Base-by-base conservation (phyloP, 495 filamentous ascomycete genomes). In the Neurospora intermedia region DNA sequence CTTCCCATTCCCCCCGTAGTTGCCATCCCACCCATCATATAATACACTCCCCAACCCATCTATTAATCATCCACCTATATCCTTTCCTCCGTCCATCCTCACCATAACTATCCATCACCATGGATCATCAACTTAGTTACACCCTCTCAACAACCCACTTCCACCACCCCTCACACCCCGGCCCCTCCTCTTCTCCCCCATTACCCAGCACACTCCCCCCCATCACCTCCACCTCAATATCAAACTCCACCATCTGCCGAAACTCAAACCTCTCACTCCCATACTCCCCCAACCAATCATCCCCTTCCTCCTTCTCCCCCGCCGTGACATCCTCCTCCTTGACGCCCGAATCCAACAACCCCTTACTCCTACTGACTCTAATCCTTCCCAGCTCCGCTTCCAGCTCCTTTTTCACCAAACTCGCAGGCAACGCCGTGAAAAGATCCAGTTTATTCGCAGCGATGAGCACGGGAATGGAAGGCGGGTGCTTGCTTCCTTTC, bases 391-490 rank as follows among this genome's bases (percentile, higher is more conserved):
- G 90, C 81, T 98, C 96, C 31, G 85, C 84, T 80, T 98, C 95
- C 11, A 99, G 83, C 69, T 87, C 87, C 72, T 85, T 87, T 78
- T 88, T 90, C 35, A 98, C 93, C 42, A 97, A 85, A 3, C 87
- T 85, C 2, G 93, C 89, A 0, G 96, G 96, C 69, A 97, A 82
- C 13, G 96, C 94, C 0, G 96, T 98, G 80, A 99, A 99, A 15
- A 98, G 83, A 80, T 99, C 96, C 70, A 94, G 85, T 85, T 99
- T 99, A 80, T 98, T 98, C 45, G 94, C 94, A 5, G 93, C 94
- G 46, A 99, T 82, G 23, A 98, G 82, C 3, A 99, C 88, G 0
- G 91, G 89, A 40, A 96, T 85, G 23, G 89, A 87, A 18, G 86
- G 81, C 4, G 89, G 88, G 2, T 86, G 85, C 72, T 90, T 90